Percentiles rank a stretch among this genome's conserved stretches.
phyloP scores from a whole-genome alignment of 352 stramenopile genomes.

The Pythium periplocum region DNA sequence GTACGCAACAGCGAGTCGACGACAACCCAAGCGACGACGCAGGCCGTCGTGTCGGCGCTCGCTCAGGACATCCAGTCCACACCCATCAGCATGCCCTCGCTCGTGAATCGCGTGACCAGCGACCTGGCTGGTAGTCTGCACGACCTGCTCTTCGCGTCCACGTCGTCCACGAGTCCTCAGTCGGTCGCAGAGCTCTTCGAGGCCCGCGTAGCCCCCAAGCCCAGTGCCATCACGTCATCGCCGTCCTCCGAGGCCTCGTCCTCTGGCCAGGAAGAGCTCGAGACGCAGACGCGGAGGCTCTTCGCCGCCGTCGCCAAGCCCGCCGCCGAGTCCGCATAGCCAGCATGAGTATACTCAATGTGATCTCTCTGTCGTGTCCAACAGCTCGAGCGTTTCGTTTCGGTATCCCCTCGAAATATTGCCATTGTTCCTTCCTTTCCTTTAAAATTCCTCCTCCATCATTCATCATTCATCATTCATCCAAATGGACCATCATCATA shows the following conservation, averaged over 20 bases:
- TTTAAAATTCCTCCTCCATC: too few relatives aligned
- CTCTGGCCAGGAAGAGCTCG: slow-evolving; percentile 1
- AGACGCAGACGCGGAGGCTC: slow-evolving; percentile 3
- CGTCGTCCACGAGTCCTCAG: slow-evolving; percentile 55
- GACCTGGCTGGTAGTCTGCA: slow-evolving; percentile 50
- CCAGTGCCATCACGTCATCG: background rate
- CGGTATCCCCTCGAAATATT: too few relatives aligned
- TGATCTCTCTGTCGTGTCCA: too few relatives aligned
- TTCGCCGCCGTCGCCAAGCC: background rate
- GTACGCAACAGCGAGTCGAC: slow-evolving; percentile 12
- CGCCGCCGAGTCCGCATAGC: too few relatives aligned
- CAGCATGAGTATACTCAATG: too few relatives aligned
- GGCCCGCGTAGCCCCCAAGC: slow-evolving; percentile 10
- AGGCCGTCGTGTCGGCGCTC: slow-evolving; percentile 8
- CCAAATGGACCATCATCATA: too few relatives aligned
- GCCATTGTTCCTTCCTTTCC: too few relatives aligned
- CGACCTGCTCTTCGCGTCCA: slow-evolving; percentile 51
- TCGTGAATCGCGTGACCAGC: slow-evolving; percentile 29
- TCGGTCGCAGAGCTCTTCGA: slow-evolving; percentile 43
- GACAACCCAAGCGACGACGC: background rate
- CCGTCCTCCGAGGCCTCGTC: background rate
- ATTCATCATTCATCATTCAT: too few relatives aligned
- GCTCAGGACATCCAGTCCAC: slow-evolving; percentile 39
- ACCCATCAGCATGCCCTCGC: slow-evolving; percentile 45
- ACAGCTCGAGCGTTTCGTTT: too few relatives aligned